Evolutionary conservation across 176 grass and related monocot genomes (phyloP), one percentile per base, ranked within the genome.

Genomic region (Musa acuminata): DNA sequence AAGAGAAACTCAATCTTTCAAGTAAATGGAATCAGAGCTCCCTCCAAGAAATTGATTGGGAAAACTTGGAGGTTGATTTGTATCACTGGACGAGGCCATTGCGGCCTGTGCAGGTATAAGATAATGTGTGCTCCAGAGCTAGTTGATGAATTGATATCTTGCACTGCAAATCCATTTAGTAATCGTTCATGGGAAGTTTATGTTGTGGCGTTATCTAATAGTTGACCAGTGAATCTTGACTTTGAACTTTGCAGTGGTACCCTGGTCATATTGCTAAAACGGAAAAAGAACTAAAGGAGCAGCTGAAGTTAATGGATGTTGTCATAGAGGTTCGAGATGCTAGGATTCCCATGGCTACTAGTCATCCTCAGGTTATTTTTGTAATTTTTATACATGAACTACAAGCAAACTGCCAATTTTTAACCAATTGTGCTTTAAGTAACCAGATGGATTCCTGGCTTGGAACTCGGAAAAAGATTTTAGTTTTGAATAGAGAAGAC

Each of bases 241-340:
- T 59, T 63, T 55, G 68, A 9, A 74, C 52, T 53, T 88, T 78
- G 72, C 72, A 98, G 95, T 98, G 95, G 95, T 98, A 98, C 72
- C 95, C 95, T 80, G 95, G 95, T 79, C 95, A 98, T 76, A 98
- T 98, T 85, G 95, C 86, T 62, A 98, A 98, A 98, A 91, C 95
- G 24, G 95, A 98, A 73, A 98, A 85, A 85, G 90, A 94, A 71
- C 64, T 98, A n/a, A 93, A 91, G 80, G 84, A 91, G 24, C 90
- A 98, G 69, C 35, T 98, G 62, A 98, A 88, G 72, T 84, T 98
- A 65, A 94, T 98, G 88, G 95, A 98, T 85, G 95, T 98, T 84
- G 95, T 98, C 52, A 89, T 98, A 81, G 95, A 98, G 64, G 89
- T 98, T 74, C 86, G 88, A 51, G 95, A 98, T 84, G 95, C 90